Evolutionary conservation across 768 basidiomycete genomes (phyloP).

Genomic region (Dendrothele bispora): DNA sequence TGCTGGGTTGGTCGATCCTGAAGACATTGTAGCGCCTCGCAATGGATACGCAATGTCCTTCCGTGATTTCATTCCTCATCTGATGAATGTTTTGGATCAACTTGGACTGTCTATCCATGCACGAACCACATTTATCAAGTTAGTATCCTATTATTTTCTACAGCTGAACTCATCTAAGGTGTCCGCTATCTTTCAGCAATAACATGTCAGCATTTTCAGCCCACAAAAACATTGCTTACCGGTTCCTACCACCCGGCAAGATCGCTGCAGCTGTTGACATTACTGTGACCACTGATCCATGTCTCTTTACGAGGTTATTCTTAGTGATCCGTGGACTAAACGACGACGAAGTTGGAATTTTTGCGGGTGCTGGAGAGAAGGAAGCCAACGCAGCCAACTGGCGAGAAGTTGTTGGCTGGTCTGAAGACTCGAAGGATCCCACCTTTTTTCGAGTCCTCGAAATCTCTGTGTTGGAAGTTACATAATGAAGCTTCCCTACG

Average conservation of each 20-base stretch:
- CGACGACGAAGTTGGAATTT: conserved; percentile 76
- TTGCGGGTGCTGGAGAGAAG: conserved; percentile 81
- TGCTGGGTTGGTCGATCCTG: conserved; percentile 71
- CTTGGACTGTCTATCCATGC: conserved; percentile 83
- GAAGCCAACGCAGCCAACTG: conserved; percentile 82
- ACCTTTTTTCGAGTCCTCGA: conserved; percentile 78
- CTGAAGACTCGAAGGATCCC: conserved; percentile 75
- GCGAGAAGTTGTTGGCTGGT: conserved; percentile 79
- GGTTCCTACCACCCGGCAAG: conserved; percentile 77
- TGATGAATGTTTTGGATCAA: conserved; percentile 81
- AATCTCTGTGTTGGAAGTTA: conserved; percentile 74
- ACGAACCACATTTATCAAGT: conserved; percentile 83
- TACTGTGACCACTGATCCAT: conserved; percentile 77
- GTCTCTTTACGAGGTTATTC: conserved; percentile 82
- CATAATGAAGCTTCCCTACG: conserved; percentile 25
- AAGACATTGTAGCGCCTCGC: conserved; percentile 75
- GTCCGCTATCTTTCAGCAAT: conserved; percentile 44
- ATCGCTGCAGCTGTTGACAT: conserved; percentile 89
- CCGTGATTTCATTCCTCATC: conserved; percentile 76
- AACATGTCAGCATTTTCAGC: conserved; percentile 71
- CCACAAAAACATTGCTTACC: conserved; percentile 87
- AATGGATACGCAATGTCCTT: conserved; percentile 88
- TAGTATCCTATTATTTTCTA: conserved; percentile 3
- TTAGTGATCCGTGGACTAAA: conserved; percentile 82
- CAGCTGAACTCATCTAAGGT: conserved; percentile 1